phyloP scores from a whole-genome alignment of 768 basidiomycete species.

The Mycena maculata region DNA sequence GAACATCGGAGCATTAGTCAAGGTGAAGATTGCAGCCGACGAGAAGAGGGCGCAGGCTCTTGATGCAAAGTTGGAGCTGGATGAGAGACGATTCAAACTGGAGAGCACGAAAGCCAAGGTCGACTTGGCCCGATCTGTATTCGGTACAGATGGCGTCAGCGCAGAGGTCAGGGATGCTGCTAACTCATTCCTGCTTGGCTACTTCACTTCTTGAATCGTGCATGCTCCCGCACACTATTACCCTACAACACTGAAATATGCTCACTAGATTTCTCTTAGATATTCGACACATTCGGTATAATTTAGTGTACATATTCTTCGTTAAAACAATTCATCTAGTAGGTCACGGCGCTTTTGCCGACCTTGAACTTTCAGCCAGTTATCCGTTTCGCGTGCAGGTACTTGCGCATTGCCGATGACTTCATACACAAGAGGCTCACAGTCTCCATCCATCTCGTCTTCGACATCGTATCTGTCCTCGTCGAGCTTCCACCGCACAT shows the following conservation, averaged over 20 bases:
- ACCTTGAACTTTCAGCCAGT: background rate
- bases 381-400: background rate
- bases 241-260: no score
- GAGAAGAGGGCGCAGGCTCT: slow-evolving; percentile 7
- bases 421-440: background rate
- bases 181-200: background rate
- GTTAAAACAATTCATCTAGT: background rate
- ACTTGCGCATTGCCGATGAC: background rate
- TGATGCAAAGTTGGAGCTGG: slow-evolving; percentile 5
- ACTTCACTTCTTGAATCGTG: no score
- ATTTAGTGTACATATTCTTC: background rate
- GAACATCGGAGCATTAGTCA: slow-evolving; percentile 8
- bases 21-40: slow-evolving; percentile 3
- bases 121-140: background rate
- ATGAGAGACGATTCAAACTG: background rate
- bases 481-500: slow-evolving; percentile 7
- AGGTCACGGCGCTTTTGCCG: background rate
- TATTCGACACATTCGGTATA: no score
- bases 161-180: slow-evolving; percentile 4
- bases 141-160: background rate
- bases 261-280: no score
- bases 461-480: slow-evolving; percentile 7
- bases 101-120: background rate
- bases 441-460: background rate
- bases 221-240: no score